Evolutionary conservation across 176 grass and related monocot genomes (phyloP).

Genomic region (Oryza officinalis): DNA sequence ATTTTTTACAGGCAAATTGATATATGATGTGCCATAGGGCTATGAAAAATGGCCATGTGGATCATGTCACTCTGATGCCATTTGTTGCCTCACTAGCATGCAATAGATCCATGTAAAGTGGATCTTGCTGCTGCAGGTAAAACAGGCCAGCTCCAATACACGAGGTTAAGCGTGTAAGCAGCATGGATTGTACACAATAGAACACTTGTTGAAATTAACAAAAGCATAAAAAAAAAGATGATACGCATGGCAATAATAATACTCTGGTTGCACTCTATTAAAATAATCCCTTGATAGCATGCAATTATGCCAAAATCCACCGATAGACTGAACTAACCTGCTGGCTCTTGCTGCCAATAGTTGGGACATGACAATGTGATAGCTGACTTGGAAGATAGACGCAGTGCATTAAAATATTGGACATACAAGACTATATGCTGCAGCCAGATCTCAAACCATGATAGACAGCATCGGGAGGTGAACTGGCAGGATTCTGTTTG

Average conservation of each 20-base stretch:
- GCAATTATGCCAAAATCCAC: slow-evolving; percentile 30
- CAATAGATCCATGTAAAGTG: not conserved
- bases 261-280: not conserved
- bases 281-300: not conserved
- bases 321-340: slow-evolving; percentile 1
- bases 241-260: not conserved
- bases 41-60: not conserved
- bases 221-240: not conserved
- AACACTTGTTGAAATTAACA: not conserved
- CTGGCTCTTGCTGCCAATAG: slow-evolving; percentile 35
- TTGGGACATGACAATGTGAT: slow-evolving; percentile 30
- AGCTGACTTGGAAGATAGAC: not conserved
- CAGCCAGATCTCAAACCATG: slow-evolving; percentile 3
- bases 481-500: slow-evolving; percentile 12
- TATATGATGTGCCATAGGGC: not conserved
- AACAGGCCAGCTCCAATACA: not conserved
- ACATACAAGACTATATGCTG: not conserved
- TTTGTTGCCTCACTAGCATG: not conserved
- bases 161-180: not conserved
- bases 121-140: not conserved
- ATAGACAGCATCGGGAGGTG: slow-evolving; percentile 34
- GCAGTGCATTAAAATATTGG: not conserved
- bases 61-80: not conserved
- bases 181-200: not conserved
- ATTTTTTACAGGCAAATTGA: not conserved